phyloP scores from a whole-genome alignment of 345 rosid genomes.

The Brassica incana region DNA sequence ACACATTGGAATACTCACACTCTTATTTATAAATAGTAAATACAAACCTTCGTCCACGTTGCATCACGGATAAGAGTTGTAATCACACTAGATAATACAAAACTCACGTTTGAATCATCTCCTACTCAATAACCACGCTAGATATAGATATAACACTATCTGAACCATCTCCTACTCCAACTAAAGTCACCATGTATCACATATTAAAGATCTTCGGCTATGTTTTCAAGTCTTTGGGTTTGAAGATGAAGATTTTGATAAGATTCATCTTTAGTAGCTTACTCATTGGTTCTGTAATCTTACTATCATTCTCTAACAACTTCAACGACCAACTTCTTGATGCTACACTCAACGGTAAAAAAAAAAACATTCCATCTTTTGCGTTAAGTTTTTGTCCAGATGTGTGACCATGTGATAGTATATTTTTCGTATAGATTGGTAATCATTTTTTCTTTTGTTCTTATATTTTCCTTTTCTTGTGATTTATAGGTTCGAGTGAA shows the following conservation, averaged over 20 bases:
- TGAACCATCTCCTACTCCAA: slow-evolving; percentile 7
- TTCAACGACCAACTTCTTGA: slow-evolving; percentile 23
- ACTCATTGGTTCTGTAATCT: slow-evolving; percentile 10
- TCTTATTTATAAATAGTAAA: neutral
- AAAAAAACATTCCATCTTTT: neutral
- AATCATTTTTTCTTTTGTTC: too few relatives aligned
- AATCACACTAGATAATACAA: neutral
- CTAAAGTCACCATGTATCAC: slow-evolving; percentile 25
- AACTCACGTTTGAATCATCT: neutral
- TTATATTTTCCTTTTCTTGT: neutral
- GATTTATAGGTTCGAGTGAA: slow-evolving; percentile 9
- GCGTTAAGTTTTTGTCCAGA: neutral
- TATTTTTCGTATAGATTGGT: too few relatives aligned
- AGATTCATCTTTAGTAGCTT: neutral
- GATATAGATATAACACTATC: slow-evolving; percentile 23
- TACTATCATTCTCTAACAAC: slow-evolving; percentile 4
- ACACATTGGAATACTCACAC: slow-evolving; percentile 21
- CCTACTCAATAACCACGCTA: neutral
- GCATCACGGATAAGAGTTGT: slow-evolving; percentile 8
- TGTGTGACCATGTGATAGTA: too few relatives aligned
- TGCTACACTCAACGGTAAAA: slow-evolving; percentile 14
- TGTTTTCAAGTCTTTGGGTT: neutral
- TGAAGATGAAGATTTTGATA: slow-evolving; percentile 22
- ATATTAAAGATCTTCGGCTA: slow-evolving; percentile 28
- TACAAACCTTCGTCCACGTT: neutral